Base-by-base conservation (phyloP, 306 rosid species). In the Citrullus colocynthis region DNA sequence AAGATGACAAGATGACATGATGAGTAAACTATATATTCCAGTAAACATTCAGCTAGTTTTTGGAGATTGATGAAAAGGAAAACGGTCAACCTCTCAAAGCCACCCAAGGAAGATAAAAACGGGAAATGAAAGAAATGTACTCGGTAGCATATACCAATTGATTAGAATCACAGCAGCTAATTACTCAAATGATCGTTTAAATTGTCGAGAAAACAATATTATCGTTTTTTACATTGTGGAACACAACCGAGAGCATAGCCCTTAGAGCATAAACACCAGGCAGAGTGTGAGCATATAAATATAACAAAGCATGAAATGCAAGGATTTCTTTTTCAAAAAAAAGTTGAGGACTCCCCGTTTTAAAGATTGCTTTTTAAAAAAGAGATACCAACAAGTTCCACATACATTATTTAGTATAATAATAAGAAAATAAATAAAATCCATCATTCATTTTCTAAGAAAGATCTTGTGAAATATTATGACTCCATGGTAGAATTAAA, bases 1-100 rank as follows among this genome's bases (percentile, higher is more conserved):
- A 75, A 76, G 65, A 76, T 58, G 55, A 76, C 87, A 71, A 62
- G 65, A 76, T 58, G 55, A 76, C 87, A 71, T 58, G 63, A 87
- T 76, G 62, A 84, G 79, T 30, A 20, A 81, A 81, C 65, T 64
- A 62, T 74, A 32, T 18, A 24, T 17, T 36, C 39, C 13, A 57
- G 52, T 30, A 18, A 74, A 74, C 78, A 30, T 39, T 37, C 62
- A 30, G 63, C 49, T 54, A 32, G 17, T 74, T 52, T 54, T 32
- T 74, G 14, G 10, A 52, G 10, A 5, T 49, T 17, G 58, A 20
- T 24, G 58, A 30, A 30, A 73, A 30, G 61, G 44, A 51, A 51
- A 24, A 72, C 28, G 59, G 28, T 30, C 41, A 24, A 45, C 76
- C 58, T 7, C 59, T 7, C 59, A 7, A 71, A 15, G 6, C 56